Evolutionary conservation across 306 rosid species (phyloP), one percentile per base, ranked within the genome.

Genomic region (Trichosanthes cucumerina): DNA sequence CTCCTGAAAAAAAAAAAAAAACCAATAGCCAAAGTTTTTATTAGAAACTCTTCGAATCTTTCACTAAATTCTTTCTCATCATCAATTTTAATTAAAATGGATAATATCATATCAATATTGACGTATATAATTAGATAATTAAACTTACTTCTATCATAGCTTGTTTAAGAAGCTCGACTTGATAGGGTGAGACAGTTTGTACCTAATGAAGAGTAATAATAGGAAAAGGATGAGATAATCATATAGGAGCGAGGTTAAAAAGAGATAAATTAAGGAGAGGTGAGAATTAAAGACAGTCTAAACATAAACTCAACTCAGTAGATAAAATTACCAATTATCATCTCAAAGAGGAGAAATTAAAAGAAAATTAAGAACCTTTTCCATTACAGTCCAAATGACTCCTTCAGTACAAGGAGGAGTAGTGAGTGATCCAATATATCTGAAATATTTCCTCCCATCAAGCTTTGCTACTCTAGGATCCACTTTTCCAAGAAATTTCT

Each of bases 381-480:
- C 38, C 49, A 71, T 79, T 39, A 86, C 68, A 54, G 79, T 86
- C 89, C 89, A 86, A 54, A 75, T 83, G 52, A 86, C 86, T 28
- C 85, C 89, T 76, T 83, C 86, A 18, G 85, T 39, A 34, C 89
- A 86, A 23, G 86, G 89, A 52, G 86, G 89, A 26, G 82, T 79
- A 38, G 89, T 86, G 70, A 86, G 81, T 33, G 86, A 86, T 21
- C 86, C 86, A 69, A 79, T 46, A 36, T 86, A 86, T 79, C 82
- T 79, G 34, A 79, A 86, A 33, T 59, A 79, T 46, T 7, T 62
- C 21, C 23, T 79, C n/a, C 80, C 56, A 8, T 13, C 21, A 47
- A 82, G 33, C 14, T 14, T 81, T 79, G 63, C 69, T 1, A 65
- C 28, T 44, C 74, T 56, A 3, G 89, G 89, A 76, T 81, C 62